Percentiles rank a stretch among this genome's conserved stretches.
Conservation (phyloP, 768 basidiomycete genomes). For the Mycena rebaudengoi region DNA sequence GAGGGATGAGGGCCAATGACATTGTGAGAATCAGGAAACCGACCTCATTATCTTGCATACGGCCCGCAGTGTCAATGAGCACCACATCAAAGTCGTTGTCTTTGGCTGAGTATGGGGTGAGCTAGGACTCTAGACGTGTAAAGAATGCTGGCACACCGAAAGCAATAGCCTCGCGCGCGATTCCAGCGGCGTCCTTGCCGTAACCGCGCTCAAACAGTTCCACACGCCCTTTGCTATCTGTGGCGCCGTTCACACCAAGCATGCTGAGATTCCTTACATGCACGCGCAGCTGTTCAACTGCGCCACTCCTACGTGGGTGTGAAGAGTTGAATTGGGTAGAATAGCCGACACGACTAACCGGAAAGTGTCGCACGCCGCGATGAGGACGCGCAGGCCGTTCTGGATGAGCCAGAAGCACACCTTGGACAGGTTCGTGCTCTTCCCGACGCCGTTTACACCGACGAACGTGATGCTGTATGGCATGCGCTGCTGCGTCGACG, state of each 20-base stretch:
- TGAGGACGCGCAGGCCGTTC: slow-evolving; percentile 91
- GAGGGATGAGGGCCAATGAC: slow-evolving; percentile 17
- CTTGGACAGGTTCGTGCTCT: slow-evolving; percentile 97
- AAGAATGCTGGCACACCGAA: slow-evolving; percentile 66
- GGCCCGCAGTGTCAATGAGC: slow-evolving; percentile 95
- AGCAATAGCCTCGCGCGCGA: slow-evolving; percentile 93
- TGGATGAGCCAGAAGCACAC: slow-evolving; percentile 99
- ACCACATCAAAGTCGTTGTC: slow-evolving; percentile 96
- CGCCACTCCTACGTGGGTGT: slow-evolving; percentile 74
- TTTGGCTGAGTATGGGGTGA: slow-evolving; percentile 59
- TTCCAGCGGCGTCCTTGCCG: slow-evolving; percentile 98
- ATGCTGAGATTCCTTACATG: slow-evolving; percentile 94
- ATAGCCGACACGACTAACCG: slow-evolving; percentile 54
- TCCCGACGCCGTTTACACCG: slow-evolving; percentile 98
- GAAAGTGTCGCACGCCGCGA: slow-evolving; percentile 99
- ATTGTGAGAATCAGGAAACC: slow-evolving; percentile 9
- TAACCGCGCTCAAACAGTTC: slow-evolving; percentile 97
- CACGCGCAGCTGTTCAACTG: slow-evolving; percentile 96
- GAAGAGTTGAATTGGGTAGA: background rate
- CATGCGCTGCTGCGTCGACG: slow-evolving; percentile 78
- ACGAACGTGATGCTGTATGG: slow-evolving; percentile 97
- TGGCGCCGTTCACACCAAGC: slow-evolving; percentile 75
- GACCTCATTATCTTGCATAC: slow-evolving; percentile 99
- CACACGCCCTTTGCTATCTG: slow-evolving; percentile 77
- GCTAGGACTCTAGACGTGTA: slow-evolving; percentile 6